A percentile compares a stretch with the other conserved stretches of the same genome.
Evolutionary conservation across 768 basidiomycete species (phyloP).

Genomic region (Mrakia hoshinonis): DNA sequence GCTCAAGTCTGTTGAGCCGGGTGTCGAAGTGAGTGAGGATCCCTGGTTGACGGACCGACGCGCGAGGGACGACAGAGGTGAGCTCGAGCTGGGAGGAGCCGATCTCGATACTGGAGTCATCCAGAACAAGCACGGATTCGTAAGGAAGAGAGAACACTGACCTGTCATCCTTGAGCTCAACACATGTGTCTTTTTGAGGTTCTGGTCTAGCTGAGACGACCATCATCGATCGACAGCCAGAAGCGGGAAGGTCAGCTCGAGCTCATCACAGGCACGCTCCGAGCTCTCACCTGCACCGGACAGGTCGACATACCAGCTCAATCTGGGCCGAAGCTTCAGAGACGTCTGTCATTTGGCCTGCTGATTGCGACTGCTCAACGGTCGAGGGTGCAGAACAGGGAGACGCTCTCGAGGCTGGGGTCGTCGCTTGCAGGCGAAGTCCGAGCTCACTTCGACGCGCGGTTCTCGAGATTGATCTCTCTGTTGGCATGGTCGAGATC

Average conservation of each 20-base stretch:
- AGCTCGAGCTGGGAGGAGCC: constrained; percentile 1
- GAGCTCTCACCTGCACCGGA: not conserved
- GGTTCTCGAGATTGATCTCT: too few relatives aligned
- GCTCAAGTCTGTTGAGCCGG: constrained; percentile 71
- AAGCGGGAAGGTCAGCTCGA: not conserved
- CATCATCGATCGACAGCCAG: not conserved
- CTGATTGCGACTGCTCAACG: too few relatives aligned
- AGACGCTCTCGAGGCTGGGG: too few relatives aligned
- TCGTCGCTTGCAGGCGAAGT: too few relatives aligned
- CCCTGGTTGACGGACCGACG: constrained; percentile 43
- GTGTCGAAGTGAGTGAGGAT: constrained; percentile 77
- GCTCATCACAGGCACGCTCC: not conserved
- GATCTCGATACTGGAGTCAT: not conserved
- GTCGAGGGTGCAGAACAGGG: too few relatives aligned
- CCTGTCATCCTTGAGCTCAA: constrained; percentile 25
- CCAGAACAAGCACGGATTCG: not conserved
- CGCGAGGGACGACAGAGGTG: not conserved
- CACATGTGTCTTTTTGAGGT: constrained; percentile 28
- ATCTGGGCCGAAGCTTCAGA: constrained; percentile 25
- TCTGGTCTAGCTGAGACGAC: constrained; percentile 25
- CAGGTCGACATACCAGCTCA: constrained; percentile 10
- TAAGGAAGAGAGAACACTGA: not conserved
- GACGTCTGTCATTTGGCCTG: constrained; percentile 25
- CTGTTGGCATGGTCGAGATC: too few relatives aligned
- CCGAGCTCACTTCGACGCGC: too few relatives aligned